These are phyloP conservation scores for Ambispora gerdemannii DNA, from an alignment of 192 early-diverging fungal genomes.

Conservation along the genomic window DNA sequence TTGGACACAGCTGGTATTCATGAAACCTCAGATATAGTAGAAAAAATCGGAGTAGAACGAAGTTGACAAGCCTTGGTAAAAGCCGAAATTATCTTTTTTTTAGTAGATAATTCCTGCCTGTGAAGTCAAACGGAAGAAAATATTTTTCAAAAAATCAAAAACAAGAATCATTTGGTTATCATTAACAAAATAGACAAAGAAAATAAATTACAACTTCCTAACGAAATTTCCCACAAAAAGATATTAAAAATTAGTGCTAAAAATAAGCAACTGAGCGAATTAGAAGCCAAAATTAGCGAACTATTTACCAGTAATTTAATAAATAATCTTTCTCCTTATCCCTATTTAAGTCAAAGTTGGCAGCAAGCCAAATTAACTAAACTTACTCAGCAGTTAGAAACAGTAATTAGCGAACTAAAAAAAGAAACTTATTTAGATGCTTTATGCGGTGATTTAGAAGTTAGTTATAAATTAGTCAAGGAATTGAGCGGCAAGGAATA, in stretches of 20 bases:
- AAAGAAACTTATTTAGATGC: slow-evolving; percentile 21
- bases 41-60: slow-evolving; percentile 10
- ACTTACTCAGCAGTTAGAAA: slow-evolving; percentile 6
- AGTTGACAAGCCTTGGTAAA: slow-evolving; percentile 9
- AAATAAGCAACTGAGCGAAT: neutral
- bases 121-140: slow-evolving; percentile 6
- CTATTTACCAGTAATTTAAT: neutral
- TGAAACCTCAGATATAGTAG: neutral
- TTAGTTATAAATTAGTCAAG: slow-evolving; percentile 9
- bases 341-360: slow-evolving; percentile 18
- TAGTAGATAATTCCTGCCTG: slow-evolving; percentile 6
- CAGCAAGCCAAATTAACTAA: slow-evolving; percentile 4
- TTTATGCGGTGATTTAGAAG: slow-evolving; percentile 1
- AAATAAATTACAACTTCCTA: neutral
- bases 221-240: neutral
- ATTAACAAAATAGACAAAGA: neutral
- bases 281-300: slow-evolving; percentile 16
- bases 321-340: neutral
- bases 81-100: slow-evolving; percentile 22
- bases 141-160: slow-evolving; percentile 5
- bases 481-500: slow-evolving; percentile 14
- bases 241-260: slow-evolving; percentile 6
- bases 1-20: slow-evolving; percentile 9
- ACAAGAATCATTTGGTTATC: neutral
- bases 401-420: slow-evolving; percentile 12